phyloP scores from a whole-genome alignment of 345 rosid species.

The Pseudoturritis turrita region DNA sequence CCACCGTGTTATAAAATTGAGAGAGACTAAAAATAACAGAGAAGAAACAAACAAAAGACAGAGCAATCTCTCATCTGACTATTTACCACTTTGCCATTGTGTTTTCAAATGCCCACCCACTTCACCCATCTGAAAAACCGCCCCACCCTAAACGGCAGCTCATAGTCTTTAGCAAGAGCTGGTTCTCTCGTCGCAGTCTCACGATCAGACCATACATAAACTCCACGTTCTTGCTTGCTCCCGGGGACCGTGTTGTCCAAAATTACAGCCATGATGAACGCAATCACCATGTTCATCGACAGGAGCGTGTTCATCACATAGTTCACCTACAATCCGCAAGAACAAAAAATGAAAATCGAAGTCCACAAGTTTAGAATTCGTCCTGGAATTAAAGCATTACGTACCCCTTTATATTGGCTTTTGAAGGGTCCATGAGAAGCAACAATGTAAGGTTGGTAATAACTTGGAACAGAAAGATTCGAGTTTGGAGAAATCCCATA shows the following conservation, averaged over 20 bases:
- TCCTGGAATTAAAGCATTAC: constrained; percentile 9
- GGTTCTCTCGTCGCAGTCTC: constrained; percentile 91
- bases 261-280: constrained; percentile 79
- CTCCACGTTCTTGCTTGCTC: constrained; percentile 85
- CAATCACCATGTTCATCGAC: constrained; percentile 80
- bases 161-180: constrained; percentile 78
- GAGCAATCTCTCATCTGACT: constrained; percentile 19
- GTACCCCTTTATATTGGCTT: constrained; percentile 72
- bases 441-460: constrained; percentile 80
- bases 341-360: not conserved
- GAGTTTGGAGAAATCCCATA: constrained; percentile 76
- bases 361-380: not conserved
- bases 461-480: constrained; percentile 75
- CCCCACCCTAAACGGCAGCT: constrained; percentile 79
- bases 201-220: constrained; percentile 81
- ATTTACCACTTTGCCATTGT: constrained; percentile 34
- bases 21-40: constrained; percentile 6
- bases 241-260: constrained; percentile 97
- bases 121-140: constrained; percentile 91
- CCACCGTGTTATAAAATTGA: constrained; percentile 18
- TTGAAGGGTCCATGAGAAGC: constrained; percentile 90
- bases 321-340: constrained; percentile 55
- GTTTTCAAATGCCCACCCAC: constrained; percentile 82
- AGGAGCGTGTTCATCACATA: constrained; percentile 78
- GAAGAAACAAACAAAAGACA: not conserved